Conservation (phyloP, 768 basidiomycete species). For the Trametes punicea region DNA sequence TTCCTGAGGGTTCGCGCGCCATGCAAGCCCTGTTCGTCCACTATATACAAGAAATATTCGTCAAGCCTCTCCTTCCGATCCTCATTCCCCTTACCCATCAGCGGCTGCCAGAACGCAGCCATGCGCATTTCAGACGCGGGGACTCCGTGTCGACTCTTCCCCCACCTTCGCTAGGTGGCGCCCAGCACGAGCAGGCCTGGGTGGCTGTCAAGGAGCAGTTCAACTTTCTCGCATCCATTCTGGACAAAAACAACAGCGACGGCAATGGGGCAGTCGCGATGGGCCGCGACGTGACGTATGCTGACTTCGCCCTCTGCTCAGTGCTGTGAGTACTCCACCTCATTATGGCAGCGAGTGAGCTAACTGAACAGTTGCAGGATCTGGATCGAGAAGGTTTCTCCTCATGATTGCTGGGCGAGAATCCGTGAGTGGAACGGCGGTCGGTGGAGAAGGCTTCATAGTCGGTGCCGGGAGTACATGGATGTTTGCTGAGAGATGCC, state of each 20-base stretch:
- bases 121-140: slow-evolving; percentile 43
- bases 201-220: slow-evolving; percentile 62
- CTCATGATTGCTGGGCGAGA: slow-evolving; percentile 70
- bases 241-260: slow-evolving; percentile 69
- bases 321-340: slow-evolving; percentile 37
- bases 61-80: slow-evolving; percentile 63
- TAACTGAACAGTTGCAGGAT: slow-evolving; percentile 30
- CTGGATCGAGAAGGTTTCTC: slow-evolving; percentile 70
- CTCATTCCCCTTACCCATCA: slow-evolving; percentile 68
- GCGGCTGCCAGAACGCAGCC: slow-evolving; percentile 52
- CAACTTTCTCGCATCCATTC: slow-evolving; percentile 54
- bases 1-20: slow-evolving; percentile 67
- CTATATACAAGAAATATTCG: slow-evolving; percentile 62
- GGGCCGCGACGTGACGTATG: slow-evolving; percentile 66
- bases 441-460: slow-evolving; percentile 60
- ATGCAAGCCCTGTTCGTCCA: slow-evolving; percentile 69
- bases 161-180: slow-evolving; percentile 29
- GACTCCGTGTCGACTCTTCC: slow-evolving; percentile 15
- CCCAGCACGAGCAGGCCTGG: slow-evolving; percentile 65
- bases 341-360: no score
- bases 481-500: slow-evolving; percentile 52
- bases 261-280: slow-evolving; percentile 62
- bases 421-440: slow-evolving; percentile 70
- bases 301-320: slow-evolving; percentile 71
- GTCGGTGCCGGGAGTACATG: slow-evolving; percentile 63